Base-by-base conservation (phyloP, 306 rosid genomes). In the Rosa chinensis region DNA sequence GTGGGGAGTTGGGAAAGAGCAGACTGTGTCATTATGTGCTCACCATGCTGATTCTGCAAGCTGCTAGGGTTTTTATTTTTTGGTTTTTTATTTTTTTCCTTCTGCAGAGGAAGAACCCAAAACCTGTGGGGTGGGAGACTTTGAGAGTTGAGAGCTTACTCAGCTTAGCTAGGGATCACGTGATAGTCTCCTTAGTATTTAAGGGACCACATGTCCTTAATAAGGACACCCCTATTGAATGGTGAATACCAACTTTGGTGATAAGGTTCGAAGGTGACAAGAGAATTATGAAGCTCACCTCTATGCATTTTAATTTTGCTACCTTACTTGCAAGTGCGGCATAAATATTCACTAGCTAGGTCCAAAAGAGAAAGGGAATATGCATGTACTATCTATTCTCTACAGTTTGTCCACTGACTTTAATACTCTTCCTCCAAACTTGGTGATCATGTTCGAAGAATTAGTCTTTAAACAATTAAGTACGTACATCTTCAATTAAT, bases 181-280 rank as follows among this genome's bases (percentile, higher is more conserved):
- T 91, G 92, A 75, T 81, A 78, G 53, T 25, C 18, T 32, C 59
- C 70, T 74, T 83, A 71, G 71, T 77, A 17, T 35, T 56, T 14
- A 56, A 18, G 82, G 92, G 93, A 86, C 93, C 93, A 89, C 89
- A 45, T 11, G 28, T 1, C 61, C 83, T 74, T 68, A 23, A 2
- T 62, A 73, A 70, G 78, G 11, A 44, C 39, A 68, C 69, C 58
- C 28, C 13, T 45, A 81, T 17, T 40, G 70, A 86, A 69, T 67
- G 3, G 56, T 5, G 66, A 49, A 47, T 48, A 77, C 80, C 66
- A 45, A 75, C 85, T 78, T 82, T 14, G 78, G 86, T 43, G 72
- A 62, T 61, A 35, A 76, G 35, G 37, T 32, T 58, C 43, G 58
- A 48, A 25, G 71, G 79, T 72, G 79, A 64, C 43, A 52, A 63